Evolutionary conservation across 2,329 filamentous ascomycete genomes (phyloP), one percentile per base, ranked within the genome.

Genomic region (Talaromyces rugulosus): DNA sequence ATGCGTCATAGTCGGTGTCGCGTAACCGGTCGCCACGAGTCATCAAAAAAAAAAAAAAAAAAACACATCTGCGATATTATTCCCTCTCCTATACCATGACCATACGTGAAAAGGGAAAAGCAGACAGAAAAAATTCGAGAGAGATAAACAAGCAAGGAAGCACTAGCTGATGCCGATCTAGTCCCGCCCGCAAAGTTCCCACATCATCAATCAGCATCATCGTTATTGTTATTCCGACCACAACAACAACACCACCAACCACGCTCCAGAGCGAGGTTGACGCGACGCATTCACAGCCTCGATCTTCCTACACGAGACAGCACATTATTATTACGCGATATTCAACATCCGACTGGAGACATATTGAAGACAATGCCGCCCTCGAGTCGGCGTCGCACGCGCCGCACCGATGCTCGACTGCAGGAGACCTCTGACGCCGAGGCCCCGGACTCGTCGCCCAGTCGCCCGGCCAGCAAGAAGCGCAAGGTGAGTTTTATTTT

Each of bases 361-460:
- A 44, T 54, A 33, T 44, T 42, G 47, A 18, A 50, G 52, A 70
- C 64, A 58, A 79, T 79, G 77, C 75, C 77, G 56, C 69, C 77
- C 30, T 76, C 77, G 51, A 77, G 77, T 65, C 74, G 77, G 63
- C 76, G 78, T 66, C 77, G 77, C 69, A 76, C 72, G 69, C 76
- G 77, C 69, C 78, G 78, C 70, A 78, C 77, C 72, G 75, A 78
- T 68, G 71, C 77, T 47, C 72, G 78, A 66, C 71, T 77, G 56
- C 77, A 79, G 63, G 76, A 79, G 66, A 75, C 75, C 2, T 78
- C 77, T 31, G 78, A 81, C 59, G 75, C 72, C 62, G 79, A 81
- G 64, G 72, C 75, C 36, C 74, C 78, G 65, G 78, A 80, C 64
- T 82, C 80, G 36, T 82, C 80, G 40, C 78, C 80, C 50, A 77